Conservation (phyloP, 352 stramenopile species). For the Phytophthora constricta region DNA sequence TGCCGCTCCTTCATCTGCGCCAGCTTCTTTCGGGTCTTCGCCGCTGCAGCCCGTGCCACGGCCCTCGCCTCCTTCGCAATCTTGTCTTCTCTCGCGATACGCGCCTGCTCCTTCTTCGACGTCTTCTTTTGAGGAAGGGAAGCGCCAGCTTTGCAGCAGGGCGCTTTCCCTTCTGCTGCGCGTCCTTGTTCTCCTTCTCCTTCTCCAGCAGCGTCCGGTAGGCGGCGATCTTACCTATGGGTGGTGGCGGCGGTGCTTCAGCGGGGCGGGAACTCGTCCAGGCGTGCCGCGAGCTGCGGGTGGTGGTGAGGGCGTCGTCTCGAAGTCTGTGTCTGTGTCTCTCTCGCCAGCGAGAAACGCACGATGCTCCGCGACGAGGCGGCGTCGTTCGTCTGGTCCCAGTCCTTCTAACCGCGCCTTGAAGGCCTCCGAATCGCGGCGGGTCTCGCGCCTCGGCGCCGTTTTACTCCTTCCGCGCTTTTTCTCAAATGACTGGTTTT, state of each 20-base stretch:
- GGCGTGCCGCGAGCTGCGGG: too few species aligned
- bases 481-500: too few species aligned
- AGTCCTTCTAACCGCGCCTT: too few species aligned
- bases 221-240: neutral
- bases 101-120: neutral
- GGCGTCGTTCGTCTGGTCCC: too few species aligned
- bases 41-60: neutral
- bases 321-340: neutral
- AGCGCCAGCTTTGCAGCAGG: neutral
- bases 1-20: neutral
- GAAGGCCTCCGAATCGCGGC: too few species aligned
- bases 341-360: neutral
- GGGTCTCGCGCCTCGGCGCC: too few species aligned
- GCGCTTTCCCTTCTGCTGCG: neutral
- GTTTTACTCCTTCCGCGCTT: too few species aligned
- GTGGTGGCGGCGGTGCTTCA: neutral
- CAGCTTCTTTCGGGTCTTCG: neutral
- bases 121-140: neutral
- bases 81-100: neutral
- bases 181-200: neutral
- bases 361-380: too few species aligned
- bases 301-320: neutral
- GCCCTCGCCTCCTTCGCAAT: neutral
- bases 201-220: neutral
- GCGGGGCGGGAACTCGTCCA: neutral